These are phyloP conservation scores for Erysimum cheiri DNA, from an alignment of 441 rosid genomes.

Conservation along the genomic window DNA sequence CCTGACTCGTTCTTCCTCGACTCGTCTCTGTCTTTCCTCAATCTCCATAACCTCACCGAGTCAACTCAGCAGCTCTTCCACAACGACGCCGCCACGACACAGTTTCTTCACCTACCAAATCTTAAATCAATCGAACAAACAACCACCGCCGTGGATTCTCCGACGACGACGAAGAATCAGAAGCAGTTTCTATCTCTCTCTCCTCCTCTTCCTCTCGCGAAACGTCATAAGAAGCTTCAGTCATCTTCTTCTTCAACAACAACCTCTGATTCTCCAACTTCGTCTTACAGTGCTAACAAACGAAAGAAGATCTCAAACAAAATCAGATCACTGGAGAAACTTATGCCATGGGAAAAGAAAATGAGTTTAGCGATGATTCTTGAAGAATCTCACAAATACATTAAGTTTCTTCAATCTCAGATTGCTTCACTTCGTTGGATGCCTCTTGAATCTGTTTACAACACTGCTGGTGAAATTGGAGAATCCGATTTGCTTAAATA, in stretches of 20 bases:
- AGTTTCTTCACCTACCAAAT: constrained; percentile 41
- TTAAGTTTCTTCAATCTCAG: constrained; percentile 58
- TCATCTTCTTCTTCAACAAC: constrained; percentile 7
- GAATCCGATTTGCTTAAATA: constrained; percentile 35
- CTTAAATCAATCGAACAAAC: constrained; percentile 40
- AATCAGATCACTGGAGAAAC: constrained; percentile 53
- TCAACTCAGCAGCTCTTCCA: constrained; percentile 37
- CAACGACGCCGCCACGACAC: background rate
- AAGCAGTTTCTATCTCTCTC: constrained; percentile 16
- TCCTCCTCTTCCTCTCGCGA: background rate
- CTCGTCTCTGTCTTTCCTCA: constrained; percentile 25
- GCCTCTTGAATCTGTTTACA: constrained; percentile 48
- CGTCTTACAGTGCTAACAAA: constrained; percentile 7
- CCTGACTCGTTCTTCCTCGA: constrained; percentile 17
- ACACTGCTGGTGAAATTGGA: background rate
- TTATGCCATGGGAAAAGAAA: constrained; percentile 59
- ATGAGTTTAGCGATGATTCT: constrained; percentile 54
- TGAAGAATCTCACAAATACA: constrained; percentile 60
- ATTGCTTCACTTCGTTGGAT: constrained; percentile 52
- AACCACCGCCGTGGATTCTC: background rate
- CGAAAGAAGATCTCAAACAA: constrained; percentile 50
- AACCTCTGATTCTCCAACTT: background rate
- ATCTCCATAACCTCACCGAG: constrained; percentile 29
- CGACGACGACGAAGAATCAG: background rate
- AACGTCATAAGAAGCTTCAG: background rate